Conservation (phyloP, 768 basidiomycete genomes). For the Macrolepiota dolichaula region DNA sequence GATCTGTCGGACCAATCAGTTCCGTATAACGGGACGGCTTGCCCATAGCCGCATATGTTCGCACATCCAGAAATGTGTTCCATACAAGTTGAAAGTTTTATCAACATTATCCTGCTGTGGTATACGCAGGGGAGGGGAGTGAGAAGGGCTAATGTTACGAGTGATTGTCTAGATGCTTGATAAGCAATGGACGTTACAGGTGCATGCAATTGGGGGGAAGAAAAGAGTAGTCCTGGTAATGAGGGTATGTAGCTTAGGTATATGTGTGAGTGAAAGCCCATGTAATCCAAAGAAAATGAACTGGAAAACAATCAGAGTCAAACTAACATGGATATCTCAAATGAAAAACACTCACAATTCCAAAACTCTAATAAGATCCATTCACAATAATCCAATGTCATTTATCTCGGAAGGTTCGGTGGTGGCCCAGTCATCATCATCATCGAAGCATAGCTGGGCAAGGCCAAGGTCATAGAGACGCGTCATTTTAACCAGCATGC, state of each 20-base stretch:
- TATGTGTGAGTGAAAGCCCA: neutral
- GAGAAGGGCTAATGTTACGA: too few species aligned
- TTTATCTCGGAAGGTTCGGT: neutral
- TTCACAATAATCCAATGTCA: neutral
- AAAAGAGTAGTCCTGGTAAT: neutral
- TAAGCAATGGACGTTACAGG: too few species aligned
- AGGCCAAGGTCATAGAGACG: slow-evolving; percentile 71
- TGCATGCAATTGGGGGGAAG: neutral
- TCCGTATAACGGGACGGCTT: too few species aligned
- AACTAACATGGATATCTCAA: neutral
- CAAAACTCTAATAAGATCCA: neutral
- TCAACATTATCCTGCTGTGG: too few species aligned
- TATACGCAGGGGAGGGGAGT: too few species aligned
- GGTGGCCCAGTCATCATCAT: slow-evolving; percentile 20
- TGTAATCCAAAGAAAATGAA: neutral
- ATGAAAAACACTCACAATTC: neutral
- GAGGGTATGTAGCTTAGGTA: neutral
- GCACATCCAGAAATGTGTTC: too few species aligned
- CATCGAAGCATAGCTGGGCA: slow-evolving; percentile 54
- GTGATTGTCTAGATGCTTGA: too few species aligned
- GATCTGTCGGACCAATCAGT: too few species aligned
- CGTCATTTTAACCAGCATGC: slow-evolving; percentile 75
- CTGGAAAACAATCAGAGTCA: neutral
- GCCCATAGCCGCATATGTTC: too few species aligned
- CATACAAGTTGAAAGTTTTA: too few species aligned